phyloP scores from a whole-genome alignment of 768 basidiomycete species.

The Podaxis sp. region DNA sequence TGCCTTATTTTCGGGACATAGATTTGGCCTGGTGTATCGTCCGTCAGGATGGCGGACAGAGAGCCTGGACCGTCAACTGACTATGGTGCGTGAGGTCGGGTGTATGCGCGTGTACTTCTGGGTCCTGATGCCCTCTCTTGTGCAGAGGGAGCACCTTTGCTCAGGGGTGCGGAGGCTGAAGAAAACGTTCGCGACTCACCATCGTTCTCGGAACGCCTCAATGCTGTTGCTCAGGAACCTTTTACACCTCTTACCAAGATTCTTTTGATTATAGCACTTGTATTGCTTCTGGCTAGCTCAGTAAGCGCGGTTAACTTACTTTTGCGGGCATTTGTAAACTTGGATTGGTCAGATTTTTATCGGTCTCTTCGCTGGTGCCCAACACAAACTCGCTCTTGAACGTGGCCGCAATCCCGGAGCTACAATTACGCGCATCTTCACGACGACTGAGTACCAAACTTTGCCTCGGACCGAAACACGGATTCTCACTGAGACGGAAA shows the following conservation, averaged over 20 bases:
- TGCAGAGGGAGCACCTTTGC: constrained; percentile 62
- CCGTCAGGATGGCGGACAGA: constrained; percentile 49
- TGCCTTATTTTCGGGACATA: background rate
- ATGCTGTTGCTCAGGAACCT: constrained; percentile 64
- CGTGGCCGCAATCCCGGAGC: constrained; percentile 29
- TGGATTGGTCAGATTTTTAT: constrained; percentile 59
- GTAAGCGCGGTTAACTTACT: constrained; percentile 23
- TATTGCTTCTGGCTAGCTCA: constrained; percentile 77
- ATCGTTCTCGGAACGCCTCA: constrained; percentile 43
- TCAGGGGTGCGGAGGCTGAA: constrained; percentile 45
- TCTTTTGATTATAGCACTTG: constrained; percentile 68
- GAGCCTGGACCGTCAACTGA: constrained; percentile 51
- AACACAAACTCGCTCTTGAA: constrained; percentile 65
- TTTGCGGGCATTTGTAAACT: background rate
- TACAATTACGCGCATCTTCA: background rate
- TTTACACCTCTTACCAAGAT: constrained; percentile 82
- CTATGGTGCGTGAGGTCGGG: constrained; percentile 36
- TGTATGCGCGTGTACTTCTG: constrained; percentile 5
- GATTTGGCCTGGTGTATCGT: constrained; percentile 5
- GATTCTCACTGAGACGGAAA: constrained; percentile 37
- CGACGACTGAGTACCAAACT: constrained; percentile 15
- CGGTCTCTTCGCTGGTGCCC: constrained; percentile 87
- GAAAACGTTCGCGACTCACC: constrained; percentile 17
- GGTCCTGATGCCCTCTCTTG: background rate
- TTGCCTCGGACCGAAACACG: constrained; percentile 31